phyloP scores from a whole-genome alignment of 2,329 filamentous ascomycete species.

The Byssoonygena ceratinophila region DNA sequence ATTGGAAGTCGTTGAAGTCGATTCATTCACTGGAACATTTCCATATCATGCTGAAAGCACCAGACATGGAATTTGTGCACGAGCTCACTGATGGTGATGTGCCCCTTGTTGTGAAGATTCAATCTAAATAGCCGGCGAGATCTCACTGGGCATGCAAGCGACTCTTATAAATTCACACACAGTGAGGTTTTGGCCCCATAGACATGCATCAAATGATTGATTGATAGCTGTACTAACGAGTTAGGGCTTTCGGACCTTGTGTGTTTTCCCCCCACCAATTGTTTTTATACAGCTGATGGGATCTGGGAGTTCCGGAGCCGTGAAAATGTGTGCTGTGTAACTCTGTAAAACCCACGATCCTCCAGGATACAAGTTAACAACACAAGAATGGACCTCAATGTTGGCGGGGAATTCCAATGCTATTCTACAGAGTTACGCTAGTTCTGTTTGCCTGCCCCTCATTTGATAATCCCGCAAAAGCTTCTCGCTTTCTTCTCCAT shows the following conservation, averaged over 20 bases:
- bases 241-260: background rate
- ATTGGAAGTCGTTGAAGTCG: slow-evolving; percentile 51
- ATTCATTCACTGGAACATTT: slow-evolving; percentile 50
- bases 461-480: slow-evolving; percentile 10
- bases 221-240: background rate
- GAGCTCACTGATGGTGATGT: slow-evolving; percentile 65
- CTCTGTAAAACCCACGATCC: no score
- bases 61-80: slow-evolving; percentile 57
- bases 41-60: slow-evolving; percentile 56
- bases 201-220: no score
- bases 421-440: background rate
- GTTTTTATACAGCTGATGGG: background rate
- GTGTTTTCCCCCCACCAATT: background rate
- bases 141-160: background rate
- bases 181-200: background rate
- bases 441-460: background rate
- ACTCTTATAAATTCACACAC: background rate
- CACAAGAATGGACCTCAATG: background rate
- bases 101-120: slow-evolving; percentile 47
- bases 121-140: background rate
- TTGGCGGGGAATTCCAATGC: background rate
- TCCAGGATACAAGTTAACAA: background rate
- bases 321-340: no score
- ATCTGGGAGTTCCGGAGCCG: no score
- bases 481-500: background rate